A percentile compares a stretch with the other conserved stretches of the same genome.
phyloP scores from a whole-genome alignment of 768 basidiomycete genomes.

The Xerocomellus amylosporus region DNA sequence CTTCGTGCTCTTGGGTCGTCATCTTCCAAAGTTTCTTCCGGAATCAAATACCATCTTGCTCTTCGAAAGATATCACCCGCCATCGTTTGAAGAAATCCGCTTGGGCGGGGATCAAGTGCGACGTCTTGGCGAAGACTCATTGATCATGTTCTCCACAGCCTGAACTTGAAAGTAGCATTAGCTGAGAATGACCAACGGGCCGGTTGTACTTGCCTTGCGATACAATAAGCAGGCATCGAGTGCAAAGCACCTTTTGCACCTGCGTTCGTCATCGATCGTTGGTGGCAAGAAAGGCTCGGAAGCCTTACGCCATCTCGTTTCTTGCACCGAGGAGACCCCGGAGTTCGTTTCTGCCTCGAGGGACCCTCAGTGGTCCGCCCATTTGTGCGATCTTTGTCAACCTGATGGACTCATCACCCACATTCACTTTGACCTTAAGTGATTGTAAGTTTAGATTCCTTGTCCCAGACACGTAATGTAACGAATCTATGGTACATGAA shows the following conservation, averaged over 20 bases:
- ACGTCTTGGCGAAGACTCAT: slow-evolving; percentile 62
- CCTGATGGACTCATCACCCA: no score
- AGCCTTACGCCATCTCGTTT: slow-evolving; percentile 69
- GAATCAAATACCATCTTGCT: slow-evolving; percentile 80
- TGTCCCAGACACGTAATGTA: background rate
- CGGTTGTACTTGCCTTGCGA: slow-evolving; percentile 57
- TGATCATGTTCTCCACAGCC: slow-evolving; percentile 67
- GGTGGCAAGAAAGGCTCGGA: slow-evolving; percentile 72
- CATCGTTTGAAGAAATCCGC: slow-evolving; percentile 83
- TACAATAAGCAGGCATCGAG: slow-evolving; percentile 93
- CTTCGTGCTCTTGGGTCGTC: slow-evolving; percentile 74
- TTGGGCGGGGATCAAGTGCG: slow-evolving; percentile 69
- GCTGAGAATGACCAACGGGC: background rate
- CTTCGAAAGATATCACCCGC: slow-evolving; percentile 88
- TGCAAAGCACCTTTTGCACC: slow-evolving; percentile 79
- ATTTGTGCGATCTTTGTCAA: no score
- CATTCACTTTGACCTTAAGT: no score
- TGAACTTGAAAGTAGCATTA: slow-evolving; percentile 32
- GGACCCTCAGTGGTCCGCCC: no score
- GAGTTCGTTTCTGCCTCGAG: slow-evolving; percentile 77
- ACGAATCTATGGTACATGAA: background rate
- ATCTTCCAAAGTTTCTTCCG: slow-evolving; percentile 94
- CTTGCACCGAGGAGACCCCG: slow-evolving; percentile 76
- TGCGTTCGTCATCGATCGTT: slow-evolving; percentile 77
- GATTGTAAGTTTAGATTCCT: no score